Percentiles rank a stretch among this genome's conserved stretches.
Conservation (phyloP, 768 basidiomycete species). For the Serendipita sp. region DNA sequence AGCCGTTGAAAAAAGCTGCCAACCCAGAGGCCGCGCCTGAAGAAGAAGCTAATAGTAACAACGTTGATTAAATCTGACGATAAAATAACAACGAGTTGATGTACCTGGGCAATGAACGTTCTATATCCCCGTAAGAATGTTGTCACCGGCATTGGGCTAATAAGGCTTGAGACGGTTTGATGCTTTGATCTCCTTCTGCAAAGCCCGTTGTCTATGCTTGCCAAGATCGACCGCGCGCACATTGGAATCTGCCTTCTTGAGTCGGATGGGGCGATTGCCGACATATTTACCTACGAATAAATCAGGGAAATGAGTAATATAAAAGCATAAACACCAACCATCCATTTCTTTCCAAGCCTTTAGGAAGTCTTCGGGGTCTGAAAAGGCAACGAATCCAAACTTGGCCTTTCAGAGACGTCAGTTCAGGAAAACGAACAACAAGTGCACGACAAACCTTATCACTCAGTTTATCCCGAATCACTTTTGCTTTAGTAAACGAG, state of each 20-base stretch:
- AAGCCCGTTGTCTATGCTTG: slow-evolving; percentile 73
- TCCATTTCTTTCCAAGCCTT: slow-evolving; percentile 99
- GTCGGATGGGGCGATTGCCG: slow-evolving; percentile 88
- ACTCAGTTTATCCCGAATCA: slow-evolving; percentile 59
- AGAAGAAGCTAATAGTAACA: slow-evolving; percentile 10
- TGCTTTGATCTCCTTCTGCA: slow-evolving; percentile 86
- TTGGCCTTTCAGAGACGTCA: slow-evolving; percentile 44
- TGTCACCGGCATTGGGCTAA: slow-evolving; percentile 18
- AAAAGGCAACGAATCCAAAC: slow-evolving; percentile 94
- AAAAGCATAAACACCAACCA: slow-evolving; percentile 33
- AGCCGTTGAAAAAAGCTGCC: background rate
- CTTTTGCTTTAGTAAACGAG: slow-evolving; percentile 87
- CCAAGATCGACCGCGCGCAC: slow-evolving; percentile 89
- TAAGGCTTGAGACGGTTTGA: slow-evolving; percentile 68
- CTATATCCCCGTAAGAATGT: too few relatives aligned
- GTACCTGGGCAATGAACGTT: background rate
- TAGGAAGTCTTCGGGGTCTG: slow-evolving; percentile 94
- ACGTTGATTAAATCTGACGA: slow-evolving; percentile 4
- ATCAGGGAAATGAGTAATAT: background rate
- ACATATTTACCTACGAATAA: slow-evolving; percentile 73
- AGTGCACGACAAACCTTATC: slow-evolving; percentile 47
- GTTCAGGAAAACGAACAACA: background rate
- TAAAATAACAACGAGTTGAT: slow-evolving; percentile 11
- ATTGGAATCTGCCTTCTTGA: slow-evolving; percentile 84
- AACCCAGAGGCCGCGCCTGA: slow-evolving; percentile 8